A percentile compares a stretch with the other conserved stretches of the same genome.
Conservation (phyloP, 768 basidiomycete genomes). For the Russula emetica region DNA sequence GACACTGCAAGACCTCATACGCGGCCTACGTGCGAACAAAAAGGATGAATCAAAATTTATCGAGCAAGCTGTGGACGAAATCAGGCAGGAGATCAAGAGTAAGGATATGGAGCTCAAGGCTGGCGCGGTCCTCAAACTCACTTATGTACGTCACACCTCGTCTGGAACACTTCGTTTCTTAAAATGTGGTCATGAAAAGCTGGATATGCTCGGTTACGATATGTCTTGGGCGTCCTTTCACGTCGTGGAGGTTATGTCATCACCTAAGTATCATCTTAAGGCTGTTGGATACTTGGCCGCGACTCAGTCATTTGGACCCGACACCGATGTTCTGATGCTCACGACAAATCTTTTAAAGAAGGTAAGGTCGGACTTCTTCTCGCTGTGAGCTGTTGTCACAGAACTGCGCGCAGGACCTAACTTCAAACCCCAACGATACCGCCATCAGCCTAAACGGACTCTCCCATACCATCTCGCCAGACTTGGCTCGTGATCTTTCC, state of each 20-base stretch:
- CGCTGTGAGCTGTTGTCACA: conserved; percentile 24
- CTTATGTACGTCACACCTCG: conserved; percentile 67
- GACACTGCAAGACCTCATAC: conserved; percentile 90
- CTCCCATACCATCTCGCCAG: conserved; percentile 76
- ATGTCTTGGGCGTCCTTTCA: conserved; percentile 96
- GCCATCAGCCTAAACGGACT: conserved; percentile 78
- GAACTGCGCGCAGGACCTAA: conserved; percentile 60
- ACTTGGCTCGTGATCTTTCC: conserved; percentile 87
- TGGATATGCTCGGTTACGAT: conserved; percentile 95
- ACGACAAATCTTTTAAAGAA: conserved; percentile 96
- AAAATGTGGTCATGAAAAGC: conserved; percentile 44
- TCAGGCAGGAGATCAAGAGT: conserved; percentile 81
- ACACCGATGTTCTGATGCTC: conserved; percentile 96
- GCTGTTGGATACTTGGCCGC: conserved; percentile 94
- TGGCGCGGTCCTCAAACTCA: conserved; percentile 89
- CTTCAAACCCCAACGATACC: conserved; percentile 68
- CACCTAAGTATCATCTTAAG: conserved; percentile 86
- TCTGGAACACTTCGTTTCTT: conserved; percentile 25
- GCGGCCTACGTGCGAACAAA: conserved; percentile 94
- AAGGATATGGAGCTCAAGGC: conserved; percentile 98
- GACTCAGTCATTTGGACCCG: conserved; percentile 81
- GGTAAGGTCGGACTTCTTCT: conserved; percentile 42
- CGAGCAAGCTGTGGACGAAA: conserved; percentile 89
- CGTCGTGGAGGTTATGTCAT: conserved; percentile 98
- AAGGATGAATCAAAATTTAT: conserved; percentile 90